Evolutionary conservation across 257 asterid species (phyloP).

Genomic region (Dorcoceras hygrometricum): DNA sequence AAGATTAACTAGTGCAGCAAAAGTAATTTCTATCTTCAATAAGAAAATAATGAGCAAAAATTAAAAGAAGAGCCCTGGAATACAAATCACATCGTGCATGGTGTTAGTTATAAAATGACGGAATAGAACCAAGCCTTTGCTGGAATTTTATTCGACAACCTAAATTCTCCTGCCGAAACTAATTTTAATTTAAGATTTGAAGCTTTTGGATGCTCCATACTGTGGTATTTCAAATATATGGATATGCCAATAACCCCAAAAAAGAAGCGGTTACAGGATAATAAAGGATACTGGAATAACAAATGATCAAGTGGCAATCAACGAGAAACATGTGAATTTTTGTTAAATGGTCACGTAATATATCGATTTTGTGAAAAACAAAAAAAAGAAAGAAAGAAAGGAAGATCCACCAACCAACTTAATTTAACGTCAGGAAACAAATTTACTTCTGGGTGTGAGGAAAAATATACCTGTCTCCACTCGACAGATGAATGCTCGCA

Average conservation of each 20-base stretch:
- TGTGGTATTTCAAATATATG: too few relatives aligned
- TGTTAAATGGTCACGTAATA: neutral
- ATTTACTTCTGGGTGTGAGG: neutral
- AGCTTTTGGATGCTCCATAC: neutral
- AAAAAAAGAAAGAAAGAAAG: too few relatives aligned
- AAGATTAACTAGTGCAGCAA: neutral
- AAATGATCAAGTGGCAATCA: neutral
- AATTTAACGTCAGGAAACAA: neutral
- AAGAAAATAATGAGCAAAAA: too few relatives aligned
- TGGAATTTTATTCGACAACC: too few relatives aligned
- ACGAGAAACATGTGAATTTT: neutral
- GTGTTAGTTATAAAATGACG: neutral
- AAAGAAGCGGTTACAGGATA: neutral
- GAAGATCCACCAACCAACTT: neutral
- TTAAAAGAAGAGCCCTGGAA: neutral
- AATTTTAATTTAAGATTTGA: neutral
- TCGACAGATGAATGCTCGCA: slow-evolving; percentile 8
- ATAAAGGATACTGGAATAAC: neutral
- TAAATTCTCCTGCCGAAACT: too few relatives aligned
- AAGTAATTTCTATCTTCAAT: neutral
- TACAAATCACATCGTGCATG: neutral
- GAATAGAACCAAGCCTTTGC: neutral
- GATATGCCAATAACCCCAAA: neutral
- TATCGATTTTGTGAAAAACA: neutral
- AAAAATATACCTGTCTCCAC: slow-evolving; percentile 21